Percentiles rank a stretch among this genome's conserved stretches.
Evolutionary conservation across 306 rosid genomes (phyloP).

Genomic region (Casuarina glauca): DNA sequence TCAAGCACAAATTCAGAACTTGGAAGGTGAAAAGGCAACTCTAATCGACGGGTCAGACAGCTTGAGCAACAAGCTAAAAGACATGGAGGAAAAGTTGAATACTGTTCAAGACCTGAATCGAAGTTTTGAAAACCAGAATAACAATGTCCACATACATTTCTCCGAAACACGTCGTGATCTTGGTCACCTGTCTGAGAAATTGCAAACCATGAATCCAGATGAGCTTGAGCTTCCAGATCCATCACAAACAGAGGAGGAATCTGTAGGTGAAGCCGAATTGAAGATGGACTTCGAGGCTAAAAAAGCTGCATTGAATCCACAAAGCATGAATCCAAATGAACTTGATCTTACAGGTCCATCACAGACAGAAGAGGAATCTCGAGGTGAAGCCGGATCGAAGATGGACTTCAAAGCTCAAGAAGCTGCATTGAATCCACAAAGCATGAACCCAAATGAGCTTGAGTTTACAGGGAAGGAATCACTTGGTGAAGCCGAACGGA

Average conservation of each 20-base stretch:
- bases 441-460: neutral
- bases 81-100: constrained; percentile 61
- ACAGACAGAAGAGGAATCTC: constrained; percentile 32
- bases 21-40: constrained; percentile 65
- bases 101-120: constrained; percentile 52
- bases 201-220: constrained; percentile 46
- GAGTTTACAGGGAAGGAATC: constrained; percentile 9
- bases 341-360: constrained; percentile 6
- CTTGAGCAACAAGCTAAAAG: constrained; percentile 51
- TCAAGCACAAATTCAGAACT: constrained; percentile 53
- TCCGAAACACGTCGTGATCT: constrained; percentile 58
- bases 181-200: constrained; percentile 52
- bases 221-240: constrained; percentile 33
- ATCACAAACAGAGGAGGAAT: constrained; percentile 20
- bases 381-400: constrained; percentile 16
- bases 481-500: constrained; percentile 14
- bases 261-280: constrained; percentile 29
- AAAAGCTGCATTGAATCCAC: constrained; percentile 29
- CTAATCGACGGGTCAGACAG: constrained; percentile 46
- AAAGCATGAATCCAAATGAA: constrained; percentile 31
- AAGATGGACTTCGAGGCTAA: constrained; percentile 28
- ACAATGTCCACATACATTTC: constrained; percentile 58
- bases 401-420: constrained; percentile 23
- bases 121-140: constrained; percentile 53
- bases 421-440: neutral